These are phyloP conservation scores for Cornus suecica DNA, from an alignment of 148 eudicot genomes.

Conservation along the genomic window DNA sequence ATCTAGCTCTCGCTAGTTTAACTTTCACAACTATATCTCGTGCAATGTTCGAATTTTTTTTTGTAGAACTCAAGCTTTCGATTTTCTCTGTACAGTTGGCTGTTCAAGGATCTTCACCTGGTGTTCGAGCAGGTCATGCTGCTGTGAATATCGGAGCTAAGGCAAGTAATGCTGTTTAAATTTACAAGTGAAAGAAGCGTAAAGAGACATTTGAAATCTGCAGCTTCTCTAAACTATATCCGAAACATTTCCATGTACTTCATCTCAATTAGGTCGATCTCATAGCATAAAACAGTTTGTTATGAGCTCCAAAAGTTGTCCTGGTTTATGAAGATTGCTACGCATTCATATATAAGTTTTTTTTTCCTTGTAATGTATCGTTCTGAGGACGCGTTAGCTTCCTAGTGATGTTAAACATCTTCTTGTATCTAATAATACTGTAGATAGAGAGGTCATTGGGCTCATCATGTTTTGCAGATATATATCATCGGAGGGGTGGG, in stretches of 20 bases:
- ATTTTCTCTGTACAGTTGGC: constrained; percentile 35
- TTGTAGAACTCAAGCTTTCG: neutral
- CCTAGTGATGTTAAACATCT: neutral
- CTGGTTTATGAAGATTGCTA: no score
- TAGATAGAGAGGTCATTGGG: neutral
- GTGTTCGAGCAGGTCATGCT: constrained; percentile 90
- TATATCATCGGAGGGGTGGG: constrained; percentile 89
- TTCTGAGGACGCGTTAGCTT: neutral
- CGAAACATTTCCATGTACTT: neutral
- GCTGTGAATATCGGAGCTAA: constrained; percentile 62
- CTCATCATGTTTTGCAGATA: constrained; percentile 33
- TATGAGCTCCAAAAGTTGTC: neutral
- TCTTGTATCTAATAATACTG: neutral
- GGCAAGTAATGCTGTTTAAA: constrained; percentile 36
- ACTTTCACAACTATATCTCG: neutral
- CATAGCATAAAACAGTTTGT: neutral
- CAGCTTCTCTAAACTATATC: neutral
- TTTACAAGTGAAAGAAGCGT: neutral
- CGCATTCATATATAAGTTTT: neutral
- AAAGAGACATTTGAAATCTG: neutral
- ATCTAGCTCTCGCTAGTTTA: neutral
- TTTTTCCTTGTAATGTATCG: neutral
- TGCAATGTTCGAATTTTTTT: no score
- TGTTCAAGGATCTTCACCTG: constrained; percentile 61
- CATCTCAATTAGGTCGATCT: neutral